Percentiles rank a stretch among this genome's conserved stretches.
Conservation (phyloP, 1,139 yeast genomes). For the Blastobotrys elegans region DNA sequence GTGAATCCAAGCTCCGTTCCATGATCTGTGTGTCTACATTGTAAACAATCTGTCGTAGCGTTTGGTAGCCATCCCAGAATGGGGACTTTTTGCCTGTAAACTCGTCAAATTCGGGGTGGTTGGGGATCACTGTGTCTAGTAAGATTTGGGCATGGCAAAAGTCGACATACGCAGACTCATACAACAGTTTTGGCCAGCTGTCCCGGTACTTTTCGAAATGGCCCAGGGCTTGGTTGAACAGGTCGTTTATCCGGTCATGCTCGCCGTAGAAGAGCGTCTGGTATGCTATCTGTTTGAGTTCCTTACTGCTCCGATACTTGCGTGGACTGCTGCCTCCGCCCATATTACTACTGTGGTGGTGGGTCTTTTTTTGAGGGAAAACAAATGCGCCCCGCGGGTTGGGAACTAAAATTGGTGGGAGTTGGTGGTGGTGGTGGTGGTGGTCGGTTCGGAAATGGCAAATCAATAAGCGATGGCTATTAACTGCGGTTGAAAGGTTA, state of each 20-base stretch:
- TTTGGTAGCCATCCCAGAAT: conserved; percentile 22
- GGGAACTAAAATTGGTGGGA: too few relatives aligned
- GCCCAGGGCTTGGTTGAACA: conserved; percentile 26
- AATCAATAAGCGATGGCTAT: too few relatives aligned
- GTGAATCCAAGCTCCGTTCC: conserved; percentile 13
- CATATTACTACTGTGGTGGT: neutral
- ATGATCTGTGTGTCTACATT: conserved; percentile 18
- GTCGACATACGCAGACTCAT: conserved; percentile 26
- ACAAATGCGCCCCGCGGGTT: too few relatives aligned
- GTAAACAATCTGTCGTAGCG: conserved; percentile 20
- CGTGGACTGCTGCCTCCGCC: neutral
- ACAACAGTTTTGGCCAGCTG: conserved; percentile 17
- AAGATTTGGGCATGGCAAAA: conserved; percentile 23
- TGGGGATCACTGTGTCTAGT: conserved; percentile 24
- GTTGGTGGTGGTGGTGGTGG: neutral
- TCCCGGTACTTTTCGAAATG: conserved; percentile 21
- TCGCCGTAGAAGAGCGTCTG: conserved; percentile 17
- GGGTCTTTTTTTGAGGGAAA: too few relatives aligned
- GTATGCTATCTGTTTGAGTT: conserved; percentile 22
- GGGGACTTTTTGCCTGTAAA: conserved; percentile 20
- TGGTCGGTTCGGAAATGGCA: too few relatives aligned
- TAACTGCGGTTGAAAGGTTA: too few relatives aligned
- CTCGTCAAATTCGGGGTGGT: conserved; percentile 19
- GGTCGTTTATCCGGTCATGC: conserved; percentile 22
- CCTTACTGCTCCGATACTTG: conserved; percentile 1